Evolutionary conservation across 371 early-diverging fungal species (phyloP), one percentile per base, ranked within the genome.

Genomic region (Mucor lusitanicus): DNA sequence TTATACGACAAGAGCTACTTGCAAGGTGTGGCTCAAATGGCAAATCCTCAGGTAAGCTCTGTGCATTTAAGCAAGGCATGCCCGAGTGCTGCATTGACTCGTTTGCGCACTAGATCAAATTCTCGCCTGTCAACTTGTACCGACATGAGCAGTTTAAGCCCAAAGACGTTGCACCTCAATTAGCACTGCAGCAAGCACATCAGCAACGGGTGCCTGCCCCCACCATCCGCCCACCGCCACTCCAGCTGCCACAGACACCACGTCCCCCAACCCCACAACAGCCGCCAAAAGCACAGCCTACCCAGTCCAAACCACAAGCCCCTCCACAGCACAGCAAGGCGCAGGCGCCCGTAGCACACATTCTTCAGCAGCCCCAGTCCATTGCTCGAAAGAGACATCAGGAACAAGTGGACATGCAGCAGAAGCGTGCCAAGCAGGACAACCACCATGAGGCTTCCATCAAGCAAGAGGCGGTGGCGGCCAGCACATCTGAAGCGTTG

Each of bases 1-100:
- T 80, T 97, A 3, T 97, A 98, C 75, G 97, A 99, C 75, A 98
- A 97, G 80, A 82, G 85, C 11, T 98, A 84, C 77, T 61, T 94
- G 40, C 85, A 75, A 63, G 79, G 84, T 28, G 72, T 99, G 12
- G 67, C 72, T 17, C 56, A 61, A 46, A 68, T 81, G 71, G 72
- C 70, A 13, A 57, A 64, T 11, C 72, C 80, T 35, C 59, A 65
- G 48, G 84, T 81, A 81, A 59, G 27, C 30, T 17, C 3, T n/a
- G 13, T 44, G 8, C 32, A 19, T 33, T 7, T 53, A 25, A 13
- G 56, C 12, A 2, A 33, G 8, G 35, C 35, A 35, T 33, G n/a
- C n/a, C n/a, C n/a, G n/a, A n/a, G n/a, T 30, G 17, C 32, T n/a
- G 17, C 27, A 53, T 53, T 53, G 13, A 53, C 13, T 6, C 25